Conservation (phyloP, 345 rosid genomes). For the Turritis glabra region DNA sequence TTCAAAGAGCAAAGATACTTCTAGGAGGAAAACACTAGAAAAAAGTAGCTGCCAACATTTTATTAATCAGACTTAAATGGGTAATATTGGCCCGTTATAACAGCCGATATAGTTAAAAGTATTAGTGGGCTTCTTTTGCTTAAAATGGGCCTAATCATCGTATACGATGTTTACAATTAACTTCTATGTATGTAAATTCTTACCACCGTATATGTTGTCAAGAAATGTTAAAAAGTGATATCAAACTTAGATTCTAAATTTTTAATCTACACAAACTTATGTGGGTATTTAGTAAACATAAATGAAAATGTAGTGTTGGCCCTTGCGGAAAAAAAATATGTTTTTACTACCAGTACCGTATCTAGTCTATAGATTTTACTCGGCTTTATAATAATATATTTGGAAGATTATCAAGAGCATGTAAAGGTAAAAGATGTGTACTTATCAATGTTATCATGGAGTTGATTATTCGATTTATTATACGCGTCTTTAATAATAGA, state of each 20-base stretch:
- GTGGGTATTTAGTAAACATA: no score
- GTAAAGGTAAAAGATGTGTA: not conserved
- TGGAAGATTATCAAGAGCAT: not conserved
- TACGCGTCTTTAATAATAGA: not conserved
- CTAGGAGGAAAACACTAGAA: not conserved
- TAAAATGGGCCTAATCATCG: not conserved
- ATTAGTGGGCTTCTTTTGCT: not conserved
- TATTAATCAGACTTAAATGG: not conserved
- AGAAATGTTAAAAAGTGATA: no score
- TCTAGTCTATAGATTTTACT: not conserved
- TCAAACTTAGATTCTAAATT: no score
- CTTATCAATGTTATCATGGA: not conserved
- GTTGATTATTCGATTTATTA: not conserved
- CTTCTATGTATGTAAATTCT: no score
- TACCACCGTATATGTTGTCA: no score
- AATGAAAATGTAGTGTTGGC: no score
- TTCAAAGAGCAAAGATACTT: not conserved
- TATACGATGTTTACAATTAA: no score
- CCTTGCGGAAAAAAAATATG: no score
- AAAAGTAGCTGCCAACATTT: not conserved
- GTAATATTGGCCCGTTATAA: not conserved
- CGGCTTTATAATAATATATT: not conserved
- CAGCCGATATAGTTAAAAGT: not conserved
- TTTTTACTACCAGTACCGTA: not conserved
- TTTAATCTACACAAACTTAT: no score